These are phyloP conservation scores for Colletotrichum sp. DNA, from an alignment of 2,329 filamentous ascomycete genomes.

Conservation along the genomic window DNA sequence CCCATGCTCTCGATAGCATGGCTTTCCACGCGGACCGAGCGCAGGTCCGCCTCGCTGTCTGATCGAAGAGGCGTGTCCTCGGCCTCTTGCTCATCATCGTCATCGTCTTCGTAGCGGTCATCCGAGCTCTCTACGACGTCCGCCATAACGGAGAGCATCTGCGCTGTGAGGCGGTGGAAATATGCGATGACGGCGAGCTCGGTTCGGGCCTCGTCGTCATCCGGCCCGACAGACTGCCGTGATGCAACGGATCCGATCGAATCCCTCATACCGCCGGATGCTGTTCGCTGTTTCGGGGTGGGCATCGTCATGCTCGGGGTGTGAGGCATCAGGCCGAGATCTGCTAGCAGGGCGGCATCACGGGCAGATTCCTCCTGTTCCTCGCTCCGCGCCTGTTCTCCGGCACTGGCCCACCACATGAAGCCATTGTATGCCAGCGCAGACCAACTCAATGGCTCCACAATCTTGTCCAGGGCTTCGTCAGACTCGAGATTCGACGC, in stretches of 20 bases:
- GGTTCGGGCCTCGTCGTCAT: constrained; percentile 49
- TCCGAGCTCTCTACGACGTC: constrained; percentile 61
- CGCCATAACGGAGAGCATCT: constrained; percentile 66
- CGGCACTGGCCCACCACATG: constrained; percentile 90
- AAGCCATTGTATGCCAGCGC: constrained; percentile 81
- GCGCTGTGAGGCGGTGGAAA: constrained; percentile 77
- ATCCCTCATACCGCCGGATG: constrained; percentile 39
- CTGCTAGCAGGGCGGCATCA: constrained; percentile 61
- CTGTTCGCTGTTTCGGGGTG: constrained; percentile 24
- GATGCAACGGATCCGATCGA: constrained; percentile 50
- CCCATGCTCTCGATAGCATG: constrained; percentile 75
- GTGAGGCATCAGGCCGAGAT: constrained; percentile 36
- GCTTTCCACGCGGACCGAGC: constrained; percentile 61
- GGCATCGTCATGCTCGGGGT: constrained; percentile 32
- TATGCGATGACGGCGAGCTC: constrained; percentile 81
- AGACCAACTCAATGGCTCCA: constrained; percentile 72
- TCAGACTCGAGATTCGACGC: constrained; percentile 40
- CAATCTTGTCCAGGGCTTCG: constrained; percentile 58
- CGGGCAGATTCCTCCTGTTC: constrained; percentile 62
- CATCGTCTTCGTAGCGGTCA: constrained; percentile 47
- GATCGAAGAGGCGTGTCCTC: constrained; percentile 31
- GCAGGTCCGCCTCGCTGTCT: constrained; percentile 27
- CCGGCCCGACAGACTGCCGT: constrained; percentile 22
- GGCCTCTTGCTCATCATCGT: constrained; percentile 29
- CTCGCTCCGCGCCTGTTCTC: constrained; percentile 69